Evolutionary conservation across 345 rosid genomes (phyloP).

Genomic region (Pistacia integerrima): DNA sequence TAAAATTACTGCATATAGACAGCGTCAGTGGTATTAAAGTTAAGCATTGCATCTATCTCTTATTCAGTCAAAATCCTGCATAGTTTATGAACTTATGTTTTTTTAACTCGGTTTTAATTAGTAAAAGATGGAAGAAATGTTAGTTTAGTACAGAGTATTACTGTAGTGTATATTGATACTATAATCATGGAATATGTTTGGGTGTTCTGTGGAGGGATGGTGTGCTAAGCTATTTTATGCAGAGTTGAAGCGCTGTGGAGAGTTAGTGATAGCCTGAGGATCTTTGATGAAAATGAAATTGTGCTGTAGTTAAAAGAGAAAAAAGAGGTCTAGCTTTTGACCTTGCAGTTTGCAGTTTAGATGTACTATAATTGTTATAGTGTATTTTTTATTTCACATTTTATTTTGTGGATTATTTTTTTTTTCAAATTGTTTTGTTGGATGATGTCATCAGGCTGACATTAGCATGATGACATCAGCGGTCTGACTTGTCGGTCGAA

Average conservation of each 20-base stretch:
- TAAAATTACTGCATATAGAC: background rate
- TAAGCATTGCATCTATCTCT: background rate
- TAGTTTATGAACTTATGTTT: background rate
- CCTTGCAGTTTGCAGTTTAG: too few relatives aligned
- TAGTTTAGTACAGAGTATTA: background rate
- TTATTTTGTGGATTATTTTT: too few relatives aligned
- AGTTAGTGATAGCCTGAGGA: background rate
- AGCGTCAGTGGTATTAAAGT: background rate
- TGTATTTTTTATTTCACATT: too few relatives aligned
- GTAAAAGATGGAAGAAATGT: background rate
- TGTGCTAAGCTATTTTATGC: background rate
- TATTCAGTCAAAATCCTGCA: background rate
- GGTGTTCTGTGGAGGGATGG: background rate
- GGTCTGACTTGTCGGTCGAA: too few relatives aligned
- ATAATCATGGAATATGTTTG: background rate
- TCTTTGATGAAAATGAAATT: background rate
- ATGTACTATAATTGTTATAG: too few relatives aligned
- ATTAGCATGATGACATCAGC: too few relatives aligned
- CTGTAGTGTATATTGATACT: background rate
- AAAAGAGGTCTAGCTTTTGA: background rate
- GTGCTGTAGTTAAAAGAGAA: background rate
- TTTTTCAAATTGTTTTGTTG: too few relatives aligned
- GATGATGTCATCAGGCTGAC: too few relatives aligned
- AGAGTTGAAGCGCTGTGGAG: background rate
- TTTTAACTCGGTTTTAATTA: background rate